Percentiles rank a stretch among this genome's conserved stretches.
Evolutionary conservation across 768 basidiomycete genomes (phyloP).

Genomic region (Cubamyces sp.): DNA sequence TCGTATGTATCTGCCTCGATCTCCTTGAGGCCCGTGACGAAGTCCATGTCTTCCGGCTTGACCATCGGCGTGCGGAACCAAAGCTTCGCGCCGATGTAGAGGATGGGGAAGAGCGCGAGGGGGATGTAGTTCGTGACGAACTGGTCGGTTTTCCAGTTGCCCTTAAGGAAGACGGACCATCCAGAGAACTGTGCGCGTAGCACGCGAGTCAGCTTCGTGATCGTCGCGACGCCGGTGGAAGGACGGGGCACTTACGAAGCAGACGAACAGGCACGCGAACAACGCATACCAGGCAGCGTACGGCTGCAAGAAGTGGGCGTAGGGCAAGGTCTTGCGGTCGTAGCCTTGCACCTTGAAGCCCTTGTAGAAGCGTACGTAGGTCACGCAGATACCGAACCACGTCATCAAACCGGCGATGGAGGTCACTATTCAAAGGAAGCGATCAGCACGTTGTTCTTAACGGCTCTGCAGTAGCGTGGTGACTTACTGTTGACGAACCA

Average conservation of each 20-base stretch:
- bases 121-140: constrained; percentile 89
- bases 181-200: constrained; percentile 47
- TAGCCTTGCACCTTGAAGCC: constrained; percentile 83
- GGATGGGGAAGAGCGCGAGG: constrained; percentile 65
- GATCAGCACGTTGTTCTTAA: not conserved
- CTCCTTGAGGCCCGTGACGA: constrained; percentile 57
- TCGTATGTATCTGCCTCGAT: constrained; percentile 50
- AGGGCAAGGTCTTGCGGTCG: constrained; percentile 74
- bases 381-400: constrained; percentile 53
- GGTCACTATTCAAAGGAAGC: constrained; percentile 16
- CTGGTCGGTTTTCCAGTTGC: constrained; percentile 56
- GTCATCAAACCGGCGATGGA: constrained; percentile 52
- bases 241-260: constrained; percentile 54
- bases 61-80: constrained; percentile 53
- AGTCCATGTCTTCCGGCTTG: constrained; percentile 79
- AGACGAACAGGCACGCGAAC: constrained; percentile 48
- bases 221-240: constrained; percentile 35
- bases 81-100: constrained; percentile 66
- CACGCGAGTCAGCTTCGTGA: constrained; percentile 25
- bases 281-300: constrained; percentile 65
- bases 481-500: constrained; percentile 69
- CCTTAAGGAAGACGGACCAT: constrained; percentile 55
- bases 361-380: constrained; percentile 74
- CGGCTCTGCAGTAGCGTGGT: not conserved
- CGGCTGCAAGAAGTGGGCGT: constrained; percentile 66